phyloP scores from a whole-genome alignment of 257 asterid genomes.

The Linderniella brevidens region DNA sequence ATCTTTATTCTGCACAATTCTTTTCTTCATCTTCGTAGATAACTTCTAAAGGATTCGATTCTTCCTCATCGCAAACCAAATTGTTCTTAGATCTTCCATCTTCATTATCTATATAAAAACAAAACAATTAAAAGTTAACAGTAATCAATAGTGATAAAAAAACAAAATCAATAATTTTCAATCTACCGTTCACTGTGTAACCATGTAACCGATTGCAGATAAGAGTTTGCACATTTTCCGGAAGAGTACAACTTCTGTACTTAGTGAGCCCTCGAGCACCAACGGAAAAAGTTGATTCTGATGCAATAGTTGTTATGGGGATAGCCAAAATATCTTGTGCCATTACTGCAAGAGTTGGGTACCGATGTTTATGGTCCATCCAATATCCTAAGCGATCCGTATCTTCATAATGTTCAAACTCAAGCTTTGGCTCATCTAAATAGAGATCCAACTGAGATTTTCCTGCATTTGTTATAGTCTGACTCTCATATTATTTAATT shows the following conservation, averaged over 20 bases:
- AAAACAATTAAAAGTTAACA: no score
- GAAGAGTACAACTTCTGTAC: slow-evolving; percentile 2
- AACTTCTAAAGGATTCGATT: no score
- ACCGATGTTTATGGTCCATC: neutral
- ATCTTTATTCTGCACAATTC: no score
- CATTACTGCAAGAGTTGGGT: neutral
- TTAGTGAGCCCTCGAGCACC: slow-evolving; percentile 6
- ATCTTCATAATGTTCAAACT: neutral
- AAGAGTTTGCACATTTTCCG: slow-evolving; percentile 1
- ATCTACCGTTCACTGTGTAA: neutral
- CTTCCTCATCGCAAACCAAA: no score
- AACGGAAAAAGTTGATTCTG: neutral
- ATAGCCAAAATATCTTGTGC: slow-evolving; percentile 1
- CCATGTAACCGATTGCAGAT: slow-evolving; percentile 1
- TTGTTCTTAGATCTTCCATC: no score
- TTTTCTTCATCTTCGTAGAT: no score
- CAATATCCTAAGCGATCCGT: neutral
- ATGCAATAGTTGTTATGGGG: neutral
- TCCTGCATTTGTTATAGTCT: no score
- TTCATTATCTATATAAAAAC: no score
- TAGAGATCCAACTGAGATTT: no score
- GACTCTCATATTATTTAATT: no score
- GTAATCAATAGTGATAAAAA: no score
- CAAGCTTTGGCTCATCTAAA: neutral
- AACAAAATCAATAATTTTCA: no score